Conservation (phyloP, 2,329 filamentous ascomycete genomes). For the Stachybotrys echinatus region DNA sequence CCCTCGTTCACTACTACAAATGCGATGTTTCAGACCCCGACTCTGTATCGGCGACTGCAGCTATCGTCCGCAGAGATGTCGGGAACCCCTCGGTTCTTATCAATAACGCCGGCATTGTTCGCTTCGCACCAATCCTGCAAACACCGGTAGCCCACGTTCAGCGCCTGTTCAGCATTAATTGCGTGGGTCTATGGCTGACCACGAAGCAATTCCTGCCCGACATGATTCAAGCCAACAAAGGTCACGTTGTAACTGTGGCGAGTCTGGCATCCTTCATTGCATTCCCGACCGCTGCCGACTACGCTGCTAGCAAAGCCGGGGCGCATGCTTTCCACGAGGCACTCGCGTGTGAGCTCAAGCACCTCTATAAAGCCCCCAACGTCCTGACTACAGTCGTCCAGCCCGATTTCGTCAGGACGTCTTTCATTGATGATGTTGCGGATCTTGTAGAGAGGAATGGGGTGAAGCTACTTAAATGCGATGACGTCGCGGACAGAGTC, state of each 20-base stretch:
- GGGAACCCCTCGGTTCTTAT: constrained; percentile 64
- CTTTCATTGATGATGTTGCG: constrained; percentile 30
- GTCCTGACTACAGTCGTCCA: constrained; percentile 61
- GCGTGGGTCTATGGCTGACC: constrained; percentile 59
- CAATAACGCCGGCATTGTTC: constrained; percentile 64
- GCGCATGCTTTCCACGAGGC: constrained; percentile 64
- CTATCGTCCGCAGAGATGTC: constrained; percentile 32
- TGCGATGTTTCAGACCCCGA: constrained; percentile 36
- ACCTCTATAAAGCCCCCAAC: constrained; percentile 53
- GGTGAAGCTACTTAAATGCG: constrained; percentile 21
- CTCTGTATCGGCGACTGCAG: constrained; percentile 37
- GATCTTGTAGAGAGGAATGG: constrained; percentile 19
- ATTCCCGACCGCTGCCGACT: constrained; percentile 59
- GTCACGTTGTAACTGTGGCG: constrained; percentile 66
- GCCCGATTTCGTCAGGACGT: constrained; percentile 48
- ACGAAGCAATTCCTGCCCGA: constrained; percentile 60
- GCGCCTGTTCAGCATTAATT: constrained; percentile 65
- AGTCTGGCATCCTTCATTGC: constrained; percentile 57
- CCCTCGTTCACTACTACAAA: constrained; percentile 22
- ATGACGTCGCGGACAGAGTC: constrained; percentile 36
- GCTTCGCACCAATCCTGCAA: constrained; percentile 54
- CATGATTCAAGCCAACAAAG: constrained; percentile 60
- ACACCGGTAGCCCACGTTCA: constrained; percentile 49
- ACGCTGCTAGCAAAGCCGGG: constrained; percentile 60
- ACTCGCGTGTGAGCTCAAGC: constrained; percentile 48